phyloP scores from a whole-genome alignment of 202 grass and related monocot species.

The Cymbopogon flexuosus region DNA sequence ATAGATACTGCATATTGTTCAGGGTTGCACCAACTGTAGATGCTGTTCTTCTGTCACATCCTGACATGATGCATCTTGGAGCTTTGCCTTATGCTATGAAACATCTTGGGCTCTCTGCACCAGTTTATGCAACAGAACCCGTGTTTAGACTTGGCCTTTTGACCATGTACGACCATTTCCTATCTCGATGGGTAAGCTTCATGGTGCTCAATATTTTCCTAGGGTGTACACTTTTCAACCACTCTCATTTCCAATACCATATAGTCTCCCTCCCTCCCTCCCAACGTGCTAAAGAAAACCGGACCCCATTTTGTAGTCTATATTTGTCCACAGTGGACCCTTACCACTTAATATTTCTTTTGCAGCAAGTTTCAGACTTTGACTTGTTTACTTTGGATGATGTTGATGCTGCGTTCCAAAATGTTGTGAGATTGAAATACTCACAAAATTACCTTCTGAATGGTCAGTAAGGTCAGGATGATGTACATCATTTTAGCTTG shows the following conservation, averaged over 20 bases:
- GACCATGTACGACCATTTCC: constrained; percentile 89
- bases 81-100: constrained; percentile 94
- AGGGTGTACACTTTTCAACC: not conserved
- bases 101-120: constrained; percentile 77
- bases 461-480: constrained; percentile 49
- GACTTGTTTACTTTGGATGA: constrained; percentile 93
- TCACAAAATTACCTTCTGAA: constrained; percentile 81
- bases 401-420: constrained; percentile 82
- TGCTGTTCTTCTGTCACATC: constrained; percentile 85
- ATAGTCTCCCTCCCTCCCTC: not conserved
- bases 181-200: constrained; percentile 84
- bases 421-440: constrained; percentile 79
- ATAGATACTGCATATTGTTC: constrained; percentile 23
- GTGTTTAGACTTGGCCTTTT: constrained; percentile 96
- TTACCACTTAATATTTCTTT: constrained; percentile 26
- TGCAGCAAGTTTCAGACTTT: constrained; percentile 86
- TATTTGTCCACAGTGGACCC: not conserved
- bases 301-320: not conserved
- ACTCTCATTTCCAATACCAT: constrained; percentile 2
- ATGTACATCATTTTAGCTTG: constrained; percentile 17
- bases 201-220: not conserved
- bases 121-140: constrained; percentile 88
- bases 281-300: not conserved
- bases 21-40: constrained; percentile 78
- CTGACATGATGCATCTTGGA: constrained; percentile 89